These are phyloP conservation scores for Tetradesmus lagerheimii DNA, from an alignment of 139 green algal genomes.

Conservation along the genomic window DNA sequence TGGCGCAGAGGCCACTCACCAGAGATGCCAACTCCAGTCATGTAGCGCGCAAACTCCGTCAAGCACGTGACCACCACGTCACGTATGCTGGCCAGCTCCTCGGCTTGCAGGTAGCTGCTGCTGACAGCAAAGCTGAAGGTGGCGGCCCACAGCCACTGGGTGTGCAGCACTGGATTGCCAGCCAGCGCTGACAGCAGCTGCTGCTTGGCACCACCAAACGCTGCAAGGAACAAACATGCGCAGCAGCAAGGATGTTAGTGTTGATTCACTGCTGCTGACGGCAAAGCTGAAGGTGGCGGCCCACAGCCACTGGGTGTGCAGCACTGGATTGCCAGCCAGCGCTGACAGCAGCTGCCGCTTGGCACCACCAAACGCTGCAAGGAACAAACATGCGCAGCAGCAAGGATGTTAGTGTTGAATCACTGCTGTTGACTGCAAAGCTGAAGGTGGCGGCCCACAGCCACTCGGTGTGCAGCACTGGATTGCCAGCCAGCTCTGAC, in stretches of 20 bases:
- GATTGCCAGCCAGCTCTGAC: background rate
- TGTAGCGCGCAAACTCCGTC: slow-evolving; percentile 11
- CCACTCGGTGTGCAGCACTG: slow-evolving; percentile 30
- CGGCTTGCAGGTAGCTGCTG: background rate
- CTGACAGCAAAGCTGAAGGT: slow-evolving; percentile 30
- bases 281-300: slow-evolving; percentile 13
- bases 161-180: slow-evolving; percentile 1
- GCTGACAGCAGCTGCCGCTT: background rate
- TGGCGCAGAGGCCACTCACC: background rate
- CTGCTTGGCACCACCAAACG: background rate
- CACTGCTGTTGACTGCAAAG: slow-evolving; percentile 12
- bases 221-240: background rate
- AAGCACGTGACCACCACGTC: slow-evolving; percentile 6
- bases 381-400: background rate
- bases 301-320: slow-evolving; percentile 44
- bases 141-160: slow-evolving; percentile 31
- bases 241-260: no score
- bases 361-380: background rate
- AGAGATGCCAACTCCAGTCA: slow-evolving; percentile 14
- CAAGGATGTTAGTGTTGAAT: no score
- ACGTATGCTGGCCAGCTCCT: background rate
- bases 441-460: slow-evolving; percentile 27
- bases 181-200: slow-evolving; percentile 18
- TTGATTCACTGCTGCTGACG: background rate
- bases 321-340: background rate